These are phyloP conservation scores for Blastobotrys mokoenaii DNA, from an alignment of 805 yeast genomes.

Conservation along the genomic window DNA sequence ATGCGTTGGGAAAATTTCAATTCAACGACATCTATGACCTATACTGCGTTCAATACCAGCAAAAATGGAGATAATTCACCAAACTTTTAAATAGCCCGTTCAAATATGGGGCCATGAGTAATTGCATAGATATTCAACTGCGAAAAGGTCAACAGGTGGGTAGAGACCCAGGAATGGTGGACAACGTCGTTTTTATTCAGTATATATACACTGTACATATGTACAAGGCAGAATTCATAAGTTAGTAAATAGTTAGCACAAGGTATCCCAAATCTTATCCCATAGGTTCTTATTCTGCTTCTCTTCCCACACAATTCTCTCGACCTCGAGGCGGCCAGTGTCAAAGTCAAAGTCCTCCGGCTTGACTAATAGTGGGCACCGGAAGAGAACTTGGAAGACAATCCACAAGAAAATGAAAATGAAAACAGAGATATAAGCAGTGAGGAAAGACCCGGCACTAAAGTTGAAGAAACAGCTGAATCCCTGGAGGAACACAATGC, in stretches of 20 bases:
- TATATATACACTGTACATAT: too few species aligned
- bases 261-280: conserved; percentile 5
- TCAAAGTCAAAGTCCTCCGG: conserved; percentile 55
- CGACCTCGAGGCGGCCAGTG: conserved; percentile 56
- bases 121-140: too few species aligned
- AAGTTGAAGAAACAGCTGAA: conserved; percentile 42
- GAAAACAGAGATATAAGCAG: conserved; percentile 63
- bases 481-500: conserved; percentile 67
- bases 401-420: conserved; percentile 49
- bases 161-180: too few species aligned
- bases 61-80: too few species aligned
- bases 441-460: conserved; percentile 50
- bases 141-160: too few species aligned
- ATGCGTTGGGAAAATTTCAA: neutral
- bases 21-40: too few species aligned
- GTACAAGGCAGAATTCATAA: neutral
- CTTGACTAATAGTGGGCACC: conserved; percentile 11
- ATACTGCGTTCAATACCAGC: too few species aligned
- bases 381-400: conserved; percentile 28
- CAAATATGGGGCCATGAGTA: too few species aligned
- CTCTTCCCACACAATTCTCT: conserved; percentile 48
- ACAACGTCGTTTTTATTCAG: too few species aligned
- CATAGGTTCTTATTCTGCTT: conserved; percentile 12
- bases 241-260: conserved; percentile 1
- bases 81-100: too few species aligned